These are phyloP conservation scores for Trichoderma sp. DNA, from an alignment of 2,329 filamentous ascomycete species.

Conservation along the genomic window DNA sequence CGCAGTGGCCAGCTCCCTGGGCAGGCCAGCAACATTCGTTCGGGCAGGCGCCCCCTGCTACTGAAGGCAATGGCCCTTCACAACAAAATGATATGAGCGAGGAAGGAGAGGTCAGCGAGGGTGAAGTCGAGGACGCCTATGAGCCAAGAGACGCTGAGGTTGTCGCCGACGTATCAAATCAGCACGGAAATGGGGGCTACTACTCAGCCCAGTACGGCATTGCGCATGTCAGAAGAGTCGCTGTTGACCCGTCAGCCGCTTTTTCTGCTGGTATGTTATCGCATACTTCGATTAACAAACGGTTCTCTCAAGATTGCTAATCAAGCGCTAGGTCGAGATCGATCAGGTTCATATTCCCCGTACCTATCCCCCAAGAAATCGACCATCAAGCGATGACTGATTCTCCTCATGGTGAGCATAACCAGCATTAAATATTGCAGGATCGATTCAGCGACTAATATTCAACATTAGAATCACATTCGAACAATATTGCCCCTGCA, in stretches of 20 bases:
- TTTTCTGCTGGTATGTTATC: background rate
- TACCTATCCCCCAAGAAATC: conserved; percentile 52
- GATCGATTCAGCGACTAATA: background rate
- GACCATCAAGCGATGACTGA: conserved; percentile 25
- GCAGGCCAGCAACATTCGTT: background rate
- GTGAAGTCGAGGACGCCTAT: conserved; percentile 60
- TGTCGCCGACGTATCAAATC: background rate
- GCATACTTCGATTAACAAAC: background rate
- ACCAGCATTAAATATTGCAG: background rate
- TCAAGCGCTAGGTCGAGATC: conserved; percentile 38
- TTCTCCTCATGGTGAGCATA: background rate
- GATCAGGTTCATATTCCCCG: conserved; percentile 56
- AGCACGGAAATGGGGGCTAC: background rate
- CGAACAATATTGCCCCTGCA: background rate
- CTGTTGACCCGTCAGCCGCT: background rate
- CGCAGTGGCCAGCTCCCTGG: conserved; percentile 16
- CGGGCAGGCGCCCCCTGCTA: background rate
- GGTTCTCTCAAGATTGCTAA: background rate
- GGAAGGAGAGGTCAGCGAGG: conserved; percentile 77
- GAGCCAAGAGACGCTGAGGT: conserved; percentile 39
- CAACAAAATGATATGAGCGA: conserved; percentile 45
- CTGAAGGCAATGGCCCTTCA: background rate
- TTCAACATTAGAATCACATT: background rate
- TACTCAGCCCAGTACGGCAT: background rate
- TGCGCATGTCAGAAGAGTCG: background rate